Percentiles rank a stretch among this genome's conserved stretches.
Evolutionary conservation across 208 protist genomes (phyloP).

Genomic region (Spongospora subterranea): DNA sequence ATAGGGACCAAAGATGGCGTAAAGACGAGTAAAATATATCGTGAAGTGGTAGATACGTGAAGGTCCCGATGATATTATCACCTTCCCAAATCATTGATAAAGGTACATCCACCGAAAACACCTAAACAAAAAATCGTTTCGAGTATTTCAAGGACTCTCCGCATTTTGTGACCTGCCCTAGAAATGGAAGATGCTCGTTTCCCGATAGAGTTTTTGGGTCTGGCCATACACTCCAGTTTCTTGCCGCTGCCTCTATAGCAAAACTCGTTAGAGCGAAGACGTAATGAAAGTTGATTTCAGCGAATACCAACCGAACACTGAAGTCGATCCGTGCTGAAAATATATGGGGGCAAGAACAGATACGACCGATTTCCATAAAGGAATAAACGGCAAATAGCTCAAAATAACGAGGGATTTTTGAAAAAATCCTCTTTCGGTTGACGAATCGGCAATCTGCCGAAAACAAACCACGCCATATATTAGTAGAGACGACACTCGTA

Average conservation of each 20-base stretch:
- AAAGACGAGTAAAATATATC: background rate
- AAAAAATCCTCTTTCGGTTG: background rate
- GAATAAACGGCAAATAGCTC: background rate
- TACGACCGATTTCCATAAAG: conserved; percentile 2
- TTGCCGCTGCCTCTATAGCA: conserved; percentile 1
- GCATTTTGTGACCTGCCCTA: background rate
- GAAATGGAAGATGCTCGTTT: background rate
- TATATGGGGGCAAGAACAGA: background rate
- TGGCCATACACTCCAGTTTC: background rate
- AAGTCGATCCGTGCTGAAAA: conserved; percentile 8
- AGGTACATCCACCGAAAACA: background rate
- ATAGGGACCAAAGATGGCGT: background rate
- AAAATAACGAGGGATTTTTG: conserved; percentile 10
- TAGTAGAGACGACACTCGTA: background rate
- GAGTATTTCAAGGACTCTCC: background rate
- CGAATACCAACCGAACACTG: background rate
- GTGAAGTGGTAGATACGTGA: background rate
- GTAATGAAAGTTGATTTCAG: background rate
- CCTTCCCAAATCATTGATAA: background rate
- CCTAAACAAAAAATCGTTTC: background rate
- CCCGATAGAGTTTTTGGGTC: background rate
- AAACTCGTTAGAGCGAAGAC: background rate
- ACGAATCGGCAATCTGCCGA: background rate
- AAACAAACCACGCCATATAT: background rate
- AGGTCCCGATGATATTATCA: background rate